Base-by-base conservation (phyloP, 495 filamentous ascomycete genomes). In the Penicillium goetzii region DNA sequence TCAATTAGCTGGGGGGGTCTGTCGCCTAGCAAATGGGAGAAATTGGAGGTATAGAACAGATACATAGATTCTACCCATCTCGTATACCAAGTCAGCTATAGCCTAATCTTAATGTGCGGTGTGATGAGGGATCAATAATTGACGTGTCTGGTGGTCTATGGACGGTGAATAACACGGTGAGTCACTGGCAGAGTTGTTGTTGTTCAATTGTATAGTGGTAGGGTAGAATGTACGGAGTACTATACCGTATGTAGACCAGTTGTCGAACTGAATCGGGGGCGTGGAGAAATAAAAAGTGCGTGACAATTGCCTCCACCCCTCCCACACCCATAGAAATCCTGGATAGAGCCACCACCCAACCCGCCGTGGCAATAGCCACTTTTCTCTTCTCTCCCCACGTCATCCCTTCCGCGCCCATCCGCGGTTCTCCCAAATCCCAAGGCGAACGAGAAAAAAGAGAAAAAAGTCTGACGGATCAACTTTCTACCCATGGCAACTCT, bases 321-420 rank as follows among this genome's bases (percentile, higher is more conserved):
- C 19, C 21, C 36, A 14, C 53, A 36, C n/a, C 14, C 38, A 23
- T 45, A n/a, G n/a, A 58, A 45, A 25, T 17, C 0, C 3, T 32
- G 30, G 19, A 0, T 3, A 54, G 17, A 28, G 33, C 15, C 33
- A 38, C 57, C 49, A 19, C 14, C 32, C 0, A 30, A 5, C 2
- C 14, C 11, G 25, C 47, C 25, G 66, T 71, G 68, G 68, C 60
- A 71, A 58, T 66, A 68, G 34, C 26, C 45, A 28, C 62, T 38
- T 21, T 19, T 1, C 41, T 19, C 40, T 19, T 19, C 26, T 17
- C 41, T 45, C 49, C 58, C 47, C 51, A 65, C 62, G 62, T 68
- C 65, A 65, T 65, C 36, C 47, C 57, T 41, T 61, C 62, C 58
- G 59, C 9, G 14, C 10, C 14, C 59, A 56, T 58, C 67, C 67